Conservation (phyloP, 495 filamentous ascomycete genomes). For the Lepraria neglecta region DNA sequence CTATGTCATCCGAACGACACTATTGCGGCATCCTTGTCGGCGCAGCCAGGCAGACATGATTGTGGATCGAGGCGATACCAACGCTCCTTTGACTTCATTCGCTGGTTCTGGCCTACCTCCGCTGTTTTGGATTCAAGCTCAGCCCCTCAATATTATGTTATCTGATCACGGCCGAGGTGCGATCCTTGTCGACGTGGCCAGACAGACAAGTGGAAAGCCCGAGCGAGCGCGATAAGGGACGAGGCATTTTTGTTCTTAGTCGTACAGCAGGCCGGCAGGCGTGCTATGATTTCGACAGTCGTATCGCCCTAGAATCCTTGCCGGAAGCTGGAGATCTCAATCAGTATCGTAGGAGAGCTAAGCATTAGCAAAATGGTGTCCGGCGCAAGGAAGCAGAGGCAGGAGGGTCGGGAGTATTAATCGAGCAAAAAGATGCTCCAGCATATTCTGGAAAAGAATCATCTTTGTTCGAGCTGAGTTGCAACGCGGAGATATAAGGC, state of each 20-base stretch:
- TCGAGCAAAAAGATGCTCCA: constrained; percentile 2
- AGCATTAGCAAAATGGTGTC: constrained; percentile 9
- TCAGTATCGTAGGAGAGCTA: constrained; percentile 10
- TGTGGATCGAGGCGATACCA: background rate
- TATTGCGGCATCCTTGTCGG: background rate
- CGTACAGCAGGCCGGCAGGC: constrained; percentile 1
- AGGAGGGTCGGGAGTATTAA: constrained; percentile 6
- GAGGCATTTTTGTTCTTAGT: background rate
- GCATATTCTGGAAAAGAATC: background rate
- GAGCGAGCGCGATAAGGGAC: background rate
- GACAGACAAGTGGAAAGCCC: too few relatives aligned
- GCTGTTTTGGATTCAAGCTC: background rate
- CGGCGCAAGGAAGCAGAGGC: constrained; percentile 6
- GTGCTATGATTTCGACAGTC: constrained; percentile 1
- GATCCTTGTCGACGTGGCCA: too few relatives aligned
- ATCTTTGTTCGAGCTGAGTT: constrained; percentile 12
- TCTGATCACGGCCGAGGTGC: background rate
- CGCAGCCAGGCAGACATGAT: background rate
- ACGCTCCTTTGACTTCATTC: background rate
- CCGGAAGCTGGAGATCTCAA: constrained; percentile 3
- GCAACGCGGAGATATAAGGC: constrained; percentile 6
- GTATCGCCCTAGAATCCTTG: background rate
- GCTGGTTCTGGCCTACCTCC: background rate
- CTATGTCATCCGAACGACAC: background rate
- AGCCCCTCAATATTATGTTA: background rate